These are phyloP conservation scores for Aspergillus alliaceus DNA, from an alignment of 2,329 filamentous ascomycete genomes.

Conservation along the genomic window DNA sequence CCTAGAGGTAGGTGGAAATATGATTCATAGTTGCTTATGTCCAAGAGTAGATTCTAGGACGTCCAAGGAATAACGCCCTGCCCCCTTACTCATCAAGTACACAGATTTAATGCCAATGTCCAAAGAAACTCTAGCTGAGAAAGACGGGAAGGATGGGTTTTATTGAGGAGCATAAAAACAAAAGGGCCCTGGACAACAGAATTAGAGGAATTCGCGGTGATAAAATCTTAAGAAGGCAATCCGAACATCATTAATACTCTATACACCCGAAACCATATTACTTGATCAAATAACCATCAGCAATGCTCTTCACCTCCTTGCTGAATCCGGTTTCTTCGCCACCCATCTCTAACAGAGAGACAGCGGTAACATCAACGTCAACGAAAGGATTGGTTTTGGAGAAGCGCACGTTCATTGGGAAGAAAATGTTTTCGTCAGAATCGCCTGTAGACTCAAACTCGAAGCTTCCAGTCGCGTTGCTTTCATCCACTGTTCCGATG, in stretches of 20 bases:
- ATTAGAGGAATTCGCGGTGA: conserved; percentile 16
- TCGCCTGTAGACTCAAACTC: conserved; percentile 90
- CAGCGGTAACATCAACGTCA: conserved; percentile 74
- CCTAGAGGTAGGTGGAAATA: not conserved
- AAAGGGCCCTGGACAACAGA: conserved; percentile 21
- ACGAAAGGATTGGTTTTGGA: conserved; percentile 82
- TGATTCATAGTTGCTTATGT: not conserved
- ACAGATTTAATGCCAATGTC: not conserved
- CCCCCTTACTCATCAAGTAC: not conserved
- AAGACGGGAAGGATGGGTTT: conserved; percentile 9
- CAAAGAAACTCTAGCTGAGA: too few species aligned
- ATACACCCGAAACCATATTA: conserved; percentile 35
- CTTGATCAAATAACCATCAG: conserved; percentile 48
- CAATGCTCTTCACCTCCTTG: conserved; percentile 46
- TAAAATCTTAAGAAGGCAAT: conserved; percentile 18
- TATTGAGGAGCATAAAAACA: conserved; percentile 17
- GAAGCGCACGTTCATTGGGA: conserved; percentile 93
- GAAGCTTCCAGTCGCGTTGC: conserved; percentile 81
- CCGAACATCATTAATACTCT: conserved; percentile 41
- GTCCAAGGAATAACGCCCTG: not conserved
- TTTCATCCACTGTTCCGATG: conserved; percentile 80
- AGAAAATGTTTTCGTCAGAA: conserved; percentile 89
- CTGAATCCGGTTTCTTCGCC: conserved; percentile 46
- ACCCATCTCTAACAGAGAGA: conserved; percentile 46
- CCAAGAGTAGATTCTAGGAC: not conserved